Evolutionary conservation across 1,139 yeast species (phyloP), one percentile per base, ranked within the genome.

Genomic region (Hemisphaericaspora lyxosophila): DNA sequence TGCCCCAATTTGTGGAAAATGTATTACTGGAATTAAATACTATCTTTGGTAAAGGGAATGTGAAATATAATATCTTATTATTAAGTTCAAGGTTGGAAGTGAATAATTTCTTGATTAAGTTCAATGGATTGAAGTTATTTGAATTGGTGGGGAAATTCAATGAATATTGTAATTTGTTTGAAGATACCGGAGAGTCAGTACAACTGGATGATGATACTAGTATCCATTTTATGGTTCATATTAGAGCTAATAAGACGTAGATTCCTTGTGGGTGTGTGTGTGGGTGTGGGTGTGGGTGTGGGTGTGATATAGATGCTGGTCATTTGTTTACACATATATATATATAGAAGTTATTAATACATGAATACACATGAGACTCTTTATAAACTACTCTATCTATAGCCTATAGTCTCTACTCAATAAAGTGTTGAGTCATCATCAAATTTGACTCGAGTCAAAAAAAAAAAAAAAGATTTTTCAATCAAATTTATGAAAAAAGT

Each of bases 91-190:
- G 54, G 7, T 58, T 54, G 38, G 73, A 68, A 32, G 60, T 67
- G 17, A 66, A 60, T 38, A 51, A 53, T 23, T 70, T 57, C 41
- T 48, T 67, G 36, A 49, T 59, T 14, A 59, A 59, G 33, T 67
- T 64, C 44, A 54, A 54, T 14, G 62, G 62, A 2, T 48, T 68
- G 41, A 51, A 58, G 36, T 44, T 64, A 23, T 60, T 58, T 40
- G 75, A 68, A 46, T 54, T 61, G 45, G 50, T 59, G 14, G 73
- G 70, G n/a, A 52, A 54, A 30, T 47, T 67, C 26, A 63, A 60
- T 33, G 60, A 53, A 15, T 67, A 51, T 42, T 63, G 67, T 41
- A 46, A 47, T 15, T 46, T 43, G 11, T 53, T 54, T 36, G 57
- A 53, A 28, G 47, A 46, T 17, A 51, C 43, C 6, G 51, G 43